Evolutionary conservation across 106 monocot genomes (phyloP).

Genomic region (Posidonia australis): DNA sequence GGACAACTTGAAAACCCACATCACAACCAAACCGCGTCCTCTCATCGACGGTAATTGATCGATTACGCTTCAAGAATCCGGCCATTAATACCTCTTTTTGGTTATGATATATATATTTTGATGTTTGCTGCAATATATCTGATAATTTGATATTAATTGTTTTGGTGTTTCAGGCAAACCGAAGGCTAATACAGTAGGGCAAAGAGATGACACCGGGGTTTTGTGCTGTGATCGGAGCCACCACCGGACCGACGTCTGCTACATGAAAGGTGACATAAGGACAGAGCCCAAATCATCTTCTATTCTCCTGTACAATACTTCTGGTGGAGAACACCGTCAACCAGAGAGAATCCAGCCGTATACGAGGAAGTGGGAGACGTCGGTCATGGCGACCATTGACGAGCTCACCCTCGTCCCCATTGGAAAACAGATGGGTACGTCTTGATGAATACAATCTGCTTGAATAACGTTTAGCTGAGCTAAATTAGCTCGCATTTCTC

Average conservation of each 20-base stretch:
- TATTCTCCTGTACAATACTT: slow-evolving; percentile 13
- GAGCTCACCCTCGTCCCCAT: slow-evolving; percentile 25
- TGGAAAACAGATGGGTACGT: not conserved
- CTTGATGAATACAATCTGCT: no score
- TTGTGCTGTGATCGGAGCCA: slow-evolving; percentile 50
- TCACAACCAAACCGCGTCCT: slow-evolving; percentile 4
- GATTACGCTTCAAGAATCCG: no score
- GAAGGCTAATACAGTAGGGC: not conserved
- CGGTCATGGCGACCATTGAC: slow-evolving; percentile 31
- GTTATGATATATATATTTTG: no score
- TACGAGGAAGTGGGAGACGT: slow-evolving; percentile 37
- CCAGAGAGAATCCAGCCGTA: slow-evolving; percentile 26
- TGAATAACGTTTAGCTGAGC: no score
- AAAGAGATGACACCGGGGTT: slow-evolving; percentile 4
- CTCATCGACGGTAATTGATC: slow-evolving; percentile 25
- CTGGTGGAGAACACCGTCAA: no score
- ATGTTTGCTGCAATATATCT: no score
- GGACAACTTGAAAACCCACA: slow-evolving; percentile 20
- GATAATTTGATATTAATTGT: not conserved
- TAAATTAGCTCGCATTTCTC: no score
- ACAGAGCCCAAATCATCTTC: slow-evolving; percentile 19
- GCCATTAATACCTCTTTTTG: no score
- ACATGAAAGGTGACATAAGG: slow-evolving; percentile 32
- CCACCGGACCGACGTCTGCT: slow-evolving; percentile 54
- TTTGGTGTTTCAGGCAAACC: not conserved